Conservation (phyloP, 2,329 filamentous ascomycete genomes). For the Aspergillus fumigatus region DNA sequence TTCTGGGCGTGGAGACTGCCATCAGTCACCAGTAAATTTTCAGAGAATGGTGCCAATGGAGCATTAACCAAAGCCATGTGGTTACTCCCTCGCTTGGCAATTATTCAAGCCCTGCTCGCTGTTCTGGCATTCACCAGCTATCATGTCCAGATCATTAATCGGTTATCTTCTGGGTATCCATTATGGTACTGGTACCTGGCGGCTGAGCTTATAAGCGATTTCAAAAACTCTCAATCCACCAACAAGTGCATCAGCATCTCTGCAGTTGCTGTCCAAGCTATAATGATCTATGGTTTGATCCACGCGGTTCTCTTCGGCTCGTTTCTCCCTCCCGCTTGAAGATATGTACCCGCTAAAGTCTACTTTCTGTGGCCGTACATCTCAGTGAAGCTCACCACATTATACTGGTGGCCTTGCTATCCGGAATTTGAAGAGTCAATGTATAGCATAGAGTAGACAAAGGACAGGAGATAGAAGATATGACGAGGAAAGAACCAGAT, state of each 20-base stretch:
- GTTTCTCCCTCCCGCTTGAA: slow-evolving; percentile 81
- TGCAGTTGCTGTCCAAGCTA: slow-evolving; percentile 54
- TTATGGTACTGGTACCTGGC: slow-evolving; percentile 85
- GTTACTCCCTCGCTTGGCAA: slow-evolving; percentile 55
- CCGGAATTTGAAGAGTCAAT: not conserved
- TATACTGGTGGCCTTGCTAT: not conserved
- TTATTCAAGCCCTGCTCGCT: slow-evolving; percentile 68
- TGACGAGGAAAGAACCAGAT: not conserved
- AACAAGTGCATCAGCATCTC: slow-evolving; percentile 16
- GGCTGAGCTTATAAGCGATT: slow-evolving; percentile 24
- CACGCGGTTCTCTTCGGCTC: slow-evolving; percentile 82
- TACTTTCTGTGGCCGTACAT: not conserved
- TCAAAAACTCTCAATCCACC: slow-evolving; percentile 7
- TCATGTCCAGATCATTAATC: slow-evolving; percentile 90
- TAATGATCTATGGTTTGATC: slow-evolving; percentile 76
- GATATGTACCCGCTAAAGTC: not conserved
- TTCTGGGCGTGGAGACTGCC: slow-evolving; percentile 37
- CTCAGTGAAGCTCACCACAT: not conserved
- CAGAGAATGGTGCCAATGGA: slow-evolving; percentile 6
- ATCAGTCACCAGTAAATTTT: slow-evolving; percentile 19
- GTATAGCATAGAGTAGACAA: not conserved
- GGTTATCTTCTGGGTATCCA: slow-evolving; percentile 82
- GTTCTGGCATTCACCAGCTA: slow-evolving; percentile 70
- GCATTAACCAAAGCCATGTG: slow-evolving; percentile 18
- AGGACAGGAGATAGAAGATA: not conserved